Conservation (phyloP, 495 filamentous ascomycete species). For the Bathelium albidoporum region DNA sequence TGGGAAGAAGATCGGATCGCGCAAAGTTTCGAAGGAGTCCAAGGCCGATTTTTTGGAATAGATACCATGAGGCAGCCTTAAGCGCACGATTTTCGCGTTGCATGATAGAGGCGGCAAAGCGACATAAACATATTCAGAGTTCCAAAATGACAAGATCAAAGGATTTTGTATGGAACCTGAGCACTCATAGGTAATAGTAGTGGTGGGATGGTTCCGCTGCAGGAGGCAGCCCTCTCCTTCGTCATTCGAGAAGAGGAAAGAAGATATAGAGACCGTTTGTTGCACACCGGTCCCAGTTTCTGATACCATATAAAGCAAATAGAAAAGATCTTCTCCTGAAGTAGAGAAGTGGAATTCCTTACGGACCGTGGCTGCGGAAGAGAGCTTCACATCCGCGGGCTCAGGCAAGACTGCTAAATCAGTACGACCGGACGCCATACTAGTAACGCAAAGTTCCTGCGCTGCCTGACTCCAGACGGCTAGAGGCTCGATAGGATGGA, state of each 20-base stretch:
- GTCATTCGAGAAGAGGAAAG: not conserved
- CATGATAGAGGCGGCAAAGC: slow-evolving; percentile 10
- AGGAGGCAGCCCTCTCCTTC: not conserved
- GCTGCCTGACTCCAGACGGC: slow-evolving; percentile 6
- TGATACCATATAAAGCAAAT: slow-evolving; percentile 6
- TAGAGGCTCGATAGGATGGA: not conserved
- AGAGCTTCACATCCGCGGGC: slow-evolving; percentile 9
- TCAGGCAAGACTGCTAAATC: slow-evolving; percentile 4
- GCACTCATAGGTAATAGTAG: slow-evolving; percentile 6
- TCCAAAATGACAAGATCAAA: slow-evolving; percentile 6
- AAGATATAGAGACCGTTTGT: not conserved
- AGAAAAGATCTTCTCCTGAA: not conserved
- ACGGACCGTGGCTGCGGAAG: not conserved
- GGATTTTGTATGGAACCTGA: not conserved
- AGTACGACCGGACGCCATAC: not conserved
- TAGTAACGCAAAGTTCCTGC: not conserved
- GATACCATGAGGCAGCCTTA: not conserved
- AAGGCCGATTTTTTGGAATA: not conserved
- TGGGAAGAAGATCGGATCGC: slow-evolving; percentile 7
- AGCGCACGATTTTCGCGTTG: slow-evolving; percentile 7
- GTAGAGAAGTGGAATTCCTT: slow-evolving; percentile 10
- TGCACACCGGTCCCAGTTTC: not conserved
- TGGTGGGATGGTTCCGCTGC: slow-evolving; percentile 4
- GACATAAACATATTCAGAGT: slow-evolving; percentile 3
- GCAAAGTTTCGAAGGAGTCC: slow-evolving; percentile 2